A percentile compares a stretch with the other conserved stretches of the same genome.
Evolutionary conservation across 1,139 yeast species (phyloP).

Genomic region (Kluyveromyces sp.): DNA sequence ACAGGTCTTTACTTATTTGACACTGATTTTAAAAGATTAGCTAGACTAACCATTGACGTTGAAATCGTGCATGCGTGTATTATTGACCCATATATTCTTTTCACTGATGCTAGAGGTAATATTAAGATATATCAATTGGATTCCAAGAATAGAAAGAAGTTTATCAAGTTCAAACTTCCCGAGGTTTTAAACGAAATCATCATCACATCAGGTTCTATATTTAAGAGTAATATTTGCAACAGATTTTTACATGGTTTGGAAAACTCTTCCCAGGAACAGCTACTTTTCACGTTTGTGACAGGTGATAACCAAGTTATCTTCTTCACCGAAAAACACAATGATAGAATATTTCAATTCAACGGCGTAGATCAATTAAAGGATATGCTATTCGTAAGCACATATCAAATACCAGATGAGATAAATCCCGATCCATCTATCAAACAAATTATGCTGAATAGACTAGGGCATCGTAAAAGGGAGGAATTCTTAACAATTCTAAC

Average conservation of each 20-base stretch:
- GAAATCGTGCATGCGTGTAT: constrained; percentile 52
- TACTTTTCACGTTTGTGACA: constrained; percentile 59
- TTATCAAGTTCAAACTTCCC: constrained; percentile 36
- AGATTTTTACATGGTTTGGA: constrained; percentile 23
- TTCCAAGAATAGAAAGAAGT: constrained; percentile 31
- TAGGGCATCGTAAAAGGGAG: constrained; percentile 51
- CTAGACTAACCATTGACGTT: constrained; percentile 36
- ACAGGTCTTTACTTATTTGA: constrained; percentile 60
- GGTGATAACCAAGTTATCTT: constrained; percentile 69
- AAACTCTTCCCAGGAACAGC: constrained; percentile 33
- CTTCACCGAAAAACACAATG: constrained; percentile 56
- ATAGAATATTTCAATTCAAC: constrained; percentile 57
- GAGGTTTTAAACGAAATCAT: constrained; percentile 50
- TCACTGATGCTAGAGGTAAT: constrained; percentile 55
- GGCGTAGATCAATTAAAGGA: constrained; percentile 54
- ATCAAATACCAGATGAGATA: constrained; percentile 50
- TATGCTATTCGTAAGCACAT: constrained; percentile 43
- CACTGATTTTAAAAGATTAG: constrained; percentile 44
- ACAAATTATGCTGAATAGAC: constrained; percentile 55
- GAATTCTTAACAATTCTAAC: constrained; percentile 68
- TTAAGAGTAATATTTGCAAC: constrained; percentile 36
- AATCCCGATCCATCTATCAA: constrained; percentile 69
- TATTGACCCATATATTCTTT: constrained; percentile 48
- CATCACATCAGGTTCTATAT: constrained; percentile 61
- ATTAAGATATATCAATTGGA: constrained; percentile 39